Evolutionary conservation across 805 yeast genomes (phyloP).

Genomic region (Candida adriatica): DNA sequence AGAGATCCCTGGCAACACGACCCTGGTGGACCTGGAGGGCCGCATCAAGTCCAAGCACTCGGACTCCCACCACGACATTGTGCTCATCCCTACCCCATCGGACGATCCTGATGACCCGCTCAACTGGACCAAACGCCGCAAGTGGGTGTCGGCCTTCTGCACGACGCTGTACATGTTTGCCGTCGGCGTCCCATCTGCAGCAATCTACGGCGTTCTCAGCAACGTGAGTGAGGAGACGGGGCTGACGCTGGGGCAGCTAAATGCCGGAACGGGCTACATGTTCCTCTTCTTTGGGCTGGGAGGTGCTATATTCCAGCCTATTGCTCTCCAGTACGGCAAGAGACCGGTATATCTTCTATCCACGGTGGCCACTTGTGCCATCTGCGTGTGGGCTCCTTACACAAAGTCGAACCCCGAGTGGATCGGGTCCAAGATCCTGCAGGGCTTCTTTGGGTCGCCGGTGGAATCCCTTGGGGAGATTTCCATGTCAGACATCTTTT

Average conservation of each 20-base stretch:
- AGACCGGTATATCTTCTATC: conserved; percentile 37
- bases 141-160: conserved; percentile 39
- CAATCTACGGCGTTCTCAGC: conserved; percentile 36
- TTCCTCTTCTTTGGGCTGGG: conserved; percentile 46
- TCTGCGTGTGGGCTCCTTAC: conserved; percentile 38
- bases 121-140: conserved; percentile 49
- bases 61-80: conserved; percentile 30
- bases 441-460: conserved; percentile 33
- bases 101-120: conserved; percentile 65
- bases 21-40: conserved; percentile 39
- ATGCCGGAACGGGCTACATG: conserved; percentile 42
- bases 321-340: conserved; percentile 41
- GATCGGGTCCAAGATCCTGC: conserved; percentile 32
- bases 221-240: conserved; percentile 30
- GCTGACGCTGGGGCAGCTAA: conserved; percentile 33
- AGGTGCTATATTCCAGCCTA: conserved; percentile 43
- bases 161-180: conserved; percentile 36
- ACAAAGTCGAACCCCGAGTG: conserved; percentile 30
- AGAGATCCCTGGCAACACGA: conserved; percentile 46
- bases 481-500: conserved; percentile 41
- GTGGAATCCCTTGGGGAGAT: conserved; percentile 44
- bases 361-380: conserved; percentile 31
- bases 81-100: conserved; percentile 59
- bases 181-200: conserved; percentile 42
- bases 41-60: conserved; percentile 26